phyloP scores from a whole-genome alignment of 2,329 filamentous ascomycete species.

The Thielaviopsis euricoi region DNA sequence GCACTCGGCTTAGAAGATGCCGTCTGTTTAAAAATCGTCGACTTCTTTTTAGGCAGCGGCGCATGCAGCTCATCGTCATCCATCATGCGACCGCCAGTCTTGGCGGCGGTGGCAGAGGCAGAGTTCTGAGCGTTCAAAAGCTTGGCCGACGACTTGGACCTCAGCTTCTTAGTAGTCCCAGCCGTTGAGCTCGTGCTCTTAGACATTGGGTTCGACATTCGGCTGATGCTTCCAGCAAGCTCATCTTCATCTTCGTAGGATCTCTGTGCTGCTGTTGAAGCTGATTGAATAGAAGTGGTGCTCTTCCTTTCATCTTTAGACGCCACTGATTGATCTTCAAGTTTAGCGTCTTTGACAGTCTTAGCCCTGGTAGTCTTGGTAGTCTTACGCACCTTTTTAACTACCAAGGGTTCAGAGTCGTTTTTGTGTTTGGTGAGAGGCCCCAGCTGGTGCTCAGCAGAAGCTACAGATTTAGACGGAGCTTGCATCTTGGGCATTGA shows the following conservation, averaged over 20 bases:
- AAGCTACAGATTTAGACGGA: background rate
- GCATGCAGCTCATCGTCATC: background rate
- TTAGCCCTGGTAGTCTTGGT: constrained; percentile 35
- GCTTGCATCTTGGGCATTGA: background rate
- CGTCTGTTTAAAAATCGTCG: background rate
- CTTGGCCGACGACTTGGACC: constrained; percentile 12
- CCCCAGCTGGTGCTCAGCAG: background rate
- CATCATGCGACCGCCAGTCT: background rate
- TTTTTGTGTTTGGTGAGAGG: background rate
- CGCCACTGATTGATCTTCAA: constrained; percentile 10
- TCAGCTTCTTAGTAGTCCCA: constrained; percentile 16
- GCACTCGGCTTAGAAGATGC: background rate
- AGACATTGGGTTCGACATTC: constrained; percentile 27
- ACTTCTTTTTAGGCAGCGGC: constrained; percentile 5
- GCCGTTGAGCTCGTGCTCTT: constrained; percentile 16
- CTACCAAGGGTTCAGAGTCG: constrained; percentile 22
- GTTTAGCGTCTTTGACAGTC: constrained; percentile 26
- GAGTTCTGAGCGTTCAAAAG: constrained; percentile 9
- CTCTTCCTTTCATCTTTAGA: background rate
- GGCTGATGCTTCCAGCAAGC: constrained; percentile 24
- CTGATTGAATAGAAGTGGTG: background rate
- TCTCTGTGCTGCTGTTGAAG: background rate
- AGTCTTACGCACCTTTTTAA: constrained; percentile 39
- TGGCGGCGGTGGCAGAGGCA: background rate
- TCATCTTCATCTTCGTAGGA: constrained; percentile 16